Conservation (phyloP, 2,329 filamentous ascomycete species). For the Macrophomina tecta region DNA sequence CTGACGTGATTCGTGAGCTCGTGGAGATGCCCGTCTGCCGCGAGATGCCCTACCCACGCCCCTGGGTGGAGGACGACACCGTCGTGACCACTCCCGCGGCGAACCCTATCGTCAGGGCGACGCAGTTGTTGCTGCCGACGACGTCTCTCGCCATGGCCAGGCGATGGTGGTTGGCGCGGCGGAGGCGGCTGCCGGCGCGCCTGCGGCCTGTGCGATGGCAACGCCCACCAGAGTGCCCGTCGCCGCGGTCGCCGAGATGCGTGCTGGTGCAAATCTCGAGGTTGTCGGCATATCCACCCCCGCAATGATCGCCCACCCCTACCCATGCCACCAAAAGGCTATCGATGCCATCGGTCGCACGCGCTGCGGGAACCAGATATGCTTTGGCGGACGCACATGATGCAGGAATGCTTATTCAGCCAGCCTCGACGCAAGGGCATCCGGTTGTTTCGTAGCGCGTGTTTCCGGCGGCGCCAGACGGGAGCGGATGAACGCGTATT, state of each 20-base stretch:
- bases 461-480: background rate
- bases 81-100: background rate
- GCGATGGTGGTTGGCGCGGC: background rate
- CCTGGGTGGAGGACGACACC: background rate
- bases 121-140: background rate
- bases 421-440: background rate
- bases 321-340: conserved; percentile 9
- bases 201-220: conserved; percentile 20
- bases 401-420: conserved; percentile 6
- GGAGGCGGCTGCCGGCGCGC: conserved; percentile 1
- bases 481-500: background rate
- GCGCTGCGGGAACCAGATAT: background rate
- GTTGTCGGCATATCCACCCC: conserved; percentile 17
- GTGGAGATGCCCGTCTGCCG: background rate
- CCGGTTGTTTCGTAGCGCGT: background rate
- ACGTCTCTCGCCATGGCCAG: background rate
- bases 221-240: conserved; percentile 19
- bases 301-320: conserved; percentile 26
- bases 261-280: conserved; percentile 18
- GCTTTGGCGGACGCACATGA: background rate
- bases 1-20: conserved; percentile 20
- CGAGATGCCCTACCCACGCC: conserved; percentile 2
- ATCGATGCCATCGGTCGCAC: conserved; percentile 8
- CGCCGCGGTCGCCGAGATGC: conserved; percentile 13
- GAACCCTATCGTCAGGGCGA: background rate